A percentile compares a stretch with the other conserved stretches of the same genome.
Evolutionary conservation across 345 rosid species (phyloP).

Genomic region (Geranium brycei): DNA sequence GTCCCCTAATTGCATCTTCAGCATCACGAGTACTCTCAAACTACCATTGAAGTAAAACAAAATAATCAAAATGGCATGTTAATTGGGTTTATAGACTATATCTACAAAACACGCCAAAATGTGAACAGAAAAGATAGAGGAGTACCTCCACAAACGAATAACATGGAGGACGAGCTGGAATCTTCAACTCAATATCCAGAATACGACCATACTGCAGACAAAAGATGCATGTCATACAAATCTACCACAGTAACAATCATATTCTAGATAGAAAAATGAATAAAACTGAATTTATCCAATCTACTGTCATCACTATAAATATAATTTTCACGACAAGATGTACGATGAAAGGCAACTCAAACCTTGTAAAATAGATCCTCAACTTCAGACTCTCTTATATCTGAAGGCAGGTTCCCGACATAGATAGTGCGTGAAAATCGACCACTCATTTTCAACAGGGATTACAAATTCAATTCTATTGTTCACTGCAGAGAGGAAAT

Average conservation of each 20-base stretch:
- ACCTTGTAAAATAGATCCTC: constrained; percentile 98
- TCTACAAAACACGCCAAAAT: neutral
- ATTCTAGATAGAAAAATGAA: neutral
- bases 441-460: constrained; percentile 58
- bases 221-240: neutral
- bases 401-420: constrained; percentile 91
- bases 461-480: constrained; percentile 11
- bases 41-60: constrained; percentile 10
- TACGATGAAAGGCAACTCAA: constrained; percentile 10
- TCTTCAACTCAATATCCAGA: constrained; percentile 82
- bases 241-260: neutral
- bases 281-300: neutral
- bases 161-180: constrained; percentile 91
- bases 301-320: neutral
- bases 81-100: neutral
- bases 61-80: neutral
- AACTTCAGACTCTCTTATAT: constrained; percentile 73
- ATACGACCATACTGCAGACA: constrained; percentile 68
- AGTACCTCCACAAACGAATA: constrained; percentile 94
- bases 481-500: constrained; percentile 28
- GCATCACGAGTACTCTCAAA: constrained; percentile 45
- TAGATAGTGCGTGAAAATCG: constrained; percentile 95
- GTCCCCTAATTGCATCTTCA: constrained; percentile 47
- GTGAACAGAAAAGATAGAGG: neutral
- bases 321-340: neutral